Conservation (phyloP, 352 stramenopile species). For the Pythium utonaiense region DNA sequence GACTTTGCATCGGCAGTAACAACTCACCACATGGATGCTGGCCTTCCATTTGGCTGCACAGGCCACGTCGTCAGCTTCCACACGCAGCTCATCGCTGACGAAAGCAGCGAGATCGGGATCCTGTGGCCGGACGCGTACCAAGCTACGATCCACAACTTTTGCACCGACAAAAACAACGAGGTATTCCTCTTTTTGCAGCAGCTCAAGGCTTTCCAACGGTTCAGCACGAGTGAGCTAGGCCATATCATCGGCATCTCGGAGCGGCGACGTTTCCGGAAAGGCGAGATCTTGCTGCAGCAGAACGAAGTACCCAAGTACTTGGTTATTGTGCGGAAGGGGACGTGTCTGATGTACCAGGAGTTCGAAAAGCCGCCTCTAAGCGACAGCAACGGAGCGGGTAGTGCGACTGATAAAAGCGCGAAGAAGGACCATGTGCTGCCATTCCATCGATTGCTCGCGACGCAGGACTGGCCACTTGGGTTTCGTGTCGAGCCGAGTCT, state of each 20-base stretch:
- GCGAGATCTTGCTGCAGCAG: constrained; percentile 58
- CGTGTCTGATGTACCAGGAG: constrained; percentile 61
- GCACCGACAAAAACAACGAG: constrained; percentile 56
- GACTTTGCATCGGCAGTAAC: constrained; percentile 61
- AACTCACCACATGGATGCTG: constrained; percentile 57
- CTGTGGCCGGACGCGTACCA: constrained; percentile 59
- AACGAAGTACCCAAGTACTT: constrained; percentile 51
- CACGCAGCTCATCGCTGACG: constrained; percentile 55
- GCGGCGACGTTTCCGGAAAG: constrained; percentile 60
- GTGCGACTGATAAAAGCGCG: constrained; percentile 10
- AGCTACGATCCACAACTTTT: constrained; percentile 49
- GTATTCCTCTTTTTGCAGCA: constrained; percentile 68
- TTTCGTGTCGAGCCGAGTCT: constrained; percentile 36
- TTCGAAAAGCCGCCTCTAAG: constrained; percentile 47
- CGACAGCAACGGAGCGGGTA: neutral
- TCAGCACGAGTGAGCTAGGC: constrained; percentile 59
- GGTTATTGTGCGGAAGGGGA: constrained; percentile 62
- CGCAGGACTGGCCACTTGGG: constrained; percentile 57
- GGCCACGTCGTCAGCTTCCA: constrained; percentile 47
- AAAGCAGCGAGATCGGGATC: constrained; percentile 63
- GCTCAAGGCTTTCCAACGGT: constrained; percentile 54
- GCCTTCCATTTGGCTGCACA: constrained; percentile 54
- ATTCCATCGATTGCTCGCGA: constrained; percentile 58
- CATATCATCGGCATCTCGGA: constrained; percentile 76
- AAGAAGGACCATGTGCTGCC: constrained; percentile 31